These are phyloP conservation scores for Colletotrichum limetticola DNA, from an alignment of 2,329 filamentous ascomycete genomes.

Conservation along the genomic window DNA sequence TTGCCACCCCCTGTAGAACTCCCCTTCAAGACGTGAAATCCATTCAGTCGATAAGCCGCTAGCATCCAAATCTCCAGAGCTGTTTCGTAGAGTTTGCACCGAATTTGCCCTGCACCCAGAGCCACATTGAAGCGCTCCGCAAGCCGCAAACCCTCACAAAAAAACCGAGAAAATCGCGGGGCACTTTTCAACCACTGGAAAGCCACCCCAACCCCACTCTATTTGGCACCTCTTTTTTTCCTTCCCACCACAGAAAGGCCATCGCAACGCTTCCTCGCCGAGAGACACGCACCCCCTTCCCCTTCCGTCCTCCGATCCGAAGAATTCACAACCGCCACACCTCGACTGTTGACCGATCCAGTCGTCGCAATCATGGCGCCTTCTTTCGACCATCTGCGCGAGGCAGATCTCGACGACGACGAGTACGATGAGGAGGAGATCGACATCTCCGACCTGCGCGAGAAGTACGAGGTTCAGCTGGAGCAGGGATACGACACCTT, in stretches of 20 bases:
- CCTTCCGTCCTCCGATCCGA: neutral
- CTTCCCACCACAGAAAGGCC: constrained; percentile 33
- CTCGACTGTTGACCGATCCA: constrained; percentile 9
- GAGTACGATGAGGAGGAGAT: constrained; percentile 93
- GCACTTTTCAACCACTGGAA: constrained; percentile 31
- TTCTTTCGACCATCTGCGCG: constrained; percentile 91
- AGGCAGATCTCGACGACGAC: constrained; percentile 87
- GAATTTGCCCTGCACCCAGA: neutral
- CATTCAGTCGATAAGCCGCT: neutral
- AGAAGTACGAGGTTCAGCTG: constrained; percentile 94
- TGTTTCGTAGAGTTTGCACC: neutral
- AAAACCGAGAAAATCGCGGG: constrained; percentile 33
- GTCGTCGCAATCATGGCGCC: constrained; percentile 80
- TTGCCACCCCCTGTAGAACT: neutral
- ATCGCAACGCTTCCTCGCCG: constrained; percentile 30
- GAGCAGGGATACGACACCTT: constrained; percentile 97
- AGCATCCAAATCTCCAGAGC: neutral
- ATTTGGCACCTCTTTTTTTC: constrained; percentile 34
- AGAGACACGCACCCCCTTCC: constrained; percentile 26
- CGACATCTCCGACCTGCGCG: constrained; percentile 92
- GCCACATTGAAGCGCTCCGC: constrained; percentile 24
- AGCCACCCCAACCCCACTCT: constrained; percentile 26
- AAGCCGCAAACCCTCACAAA: constrained; percentile 25
- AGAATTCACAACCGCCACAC: constrained; percentile 25
- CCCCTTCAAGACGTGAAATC: constrained; percentile 5